Base-by-base conservation (phyloP, 176 grass and related monocot genomes). In the Metroxylon sagu region DNA sequence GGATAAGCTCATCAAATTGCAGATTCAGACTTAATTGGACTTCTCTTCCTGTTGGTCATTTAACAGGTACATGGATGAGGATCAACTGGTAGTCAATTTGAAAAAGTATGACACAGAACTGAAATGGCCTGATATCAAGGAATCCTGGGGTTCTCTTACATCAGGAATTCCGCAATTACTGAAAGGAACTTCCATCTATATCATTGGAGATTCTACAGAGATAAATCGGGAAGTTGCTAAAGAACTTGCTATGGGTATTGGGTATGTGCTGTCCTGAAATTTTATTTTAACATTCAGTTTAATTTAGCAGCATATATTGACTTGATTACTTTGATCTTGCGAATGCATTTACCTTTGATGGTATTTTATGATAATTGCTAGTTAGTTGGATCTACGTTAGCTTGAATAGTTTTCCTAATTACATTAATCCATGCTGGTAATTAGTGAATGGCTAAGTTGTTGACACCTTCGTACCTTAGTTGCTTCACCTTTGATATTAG, bases 141-240 rank as follows among this genome's bases (percentile, higher is more conserved):
- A 97, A 80, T 97, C 93, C 1, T 97, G 87, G 93, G 82, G 91
- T 56, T 91, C 93, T 10, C 87, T 97, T 14, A 83, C 76, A 66
- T 35, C 69, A 60, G 87, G 84, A 43, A 89, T 98, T 48, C 76
- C 68, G 18, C 93, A 92, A 63, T 68, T 98, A 4, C 57, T 88
- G 57, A 89, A 81, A 64, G 93, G 93, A 59, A 92, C 85, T 31
- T 88, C 87, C 14, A 27, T 98, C 15, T 89, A 88, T 64, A 65
- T 98, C 48, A 69, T 92, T 70, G 93, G 93, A 27, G 70, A 97
- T 55, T 80, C 84, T 29, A 92, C 81, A 12, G 67, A 92, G 18
- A 88, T 92, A 25, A 97, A 91, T 16, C 72, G 91, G 70, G 73
- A 72, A 48, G 81, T 98, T 73, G 87, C 84, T 48, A 83, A 91